A percentile compares a stretch with the other conserved stretches of the same genome.
Evolutionary conservation across 441 rosid genomes (phyloP).

Genomic region (Pelargonium australe): DNA sequence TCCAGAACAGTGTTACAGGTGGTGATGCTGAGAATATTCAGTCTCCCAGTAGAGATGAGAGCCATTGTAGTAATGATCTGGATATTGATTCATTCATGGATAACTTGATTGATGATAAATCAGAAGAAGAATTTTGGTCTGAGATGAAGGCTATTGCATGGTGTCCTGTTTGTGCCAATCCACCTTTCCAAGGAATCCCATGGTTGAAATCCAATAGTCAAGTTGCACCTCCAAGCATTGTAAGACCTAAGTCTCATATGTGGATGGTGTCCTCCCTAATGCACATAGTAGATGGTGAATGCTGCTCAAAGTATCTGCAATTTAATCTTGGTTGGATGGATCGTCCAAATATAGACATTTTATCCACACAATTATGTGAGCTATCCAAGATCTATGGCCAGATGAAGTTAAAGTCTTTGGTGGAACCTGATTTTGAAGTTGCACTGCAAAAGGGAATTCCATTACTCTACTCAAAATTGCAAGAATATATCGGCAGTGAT

Average conservation of each 20-base stretch:
- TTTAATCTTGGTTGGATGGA: slow-evolving; percentile 85
- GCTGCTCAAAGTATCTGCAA: slow-evolving; percentile 51
- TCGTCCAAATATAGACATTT: slow-evolving; percentile 41
- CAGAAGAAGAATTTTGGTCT: slow-evolving; percentile 83
- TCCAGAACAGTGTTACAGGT: slow-evolving; percentile 21
- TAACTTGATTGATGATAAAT: slow-evolving; percentile 44
- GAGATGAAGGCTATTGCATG: slow-evolving; percentile 72
- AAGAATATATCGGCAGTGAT: slow-evolving; percentile 57
- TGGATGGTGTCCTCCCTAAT: slow-evolving; percentile 67
- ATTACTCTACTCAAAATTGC: slow-evolving; percentile 60
- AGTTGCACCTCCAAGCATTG: slow-evolving; percentile 66
- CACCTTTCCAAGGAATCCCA: slow-evolving; percentile 76
- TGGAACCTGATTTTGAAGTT: slow-evolving; percentile 49
- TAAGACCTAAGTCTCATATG: slow-evolving; percentile 89
- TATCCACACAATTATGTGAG: slow-evolving; percentile 67
- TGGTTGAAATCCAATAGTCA: slow-evolving; percentile 63
- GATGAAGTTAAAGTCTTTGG: slow-evolving; percentile 44
- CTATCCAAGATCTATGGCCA: slow-evolving; percentile 62
- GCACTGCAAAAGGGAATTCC: slow-evolving; percentile 65
- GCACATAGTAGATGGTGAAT: slow-evolving; percentile 78
- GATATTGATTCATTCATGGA: slow-evolving; percentile 43
- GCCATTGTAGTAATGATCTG: slow-evolving; percentile 30
- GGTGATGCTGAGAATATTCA: slow-evolving; percentile 28
- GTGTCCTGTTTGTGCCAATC: slow-evolving; percentile 76
- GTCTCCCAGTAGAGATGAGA: slow-evolving; percentile 29